These are phyloP conservation scores for Boletus sensibilis DNA, from an alignment of 768 basidiomycete species.

Conservation along the genomic window DNA sequence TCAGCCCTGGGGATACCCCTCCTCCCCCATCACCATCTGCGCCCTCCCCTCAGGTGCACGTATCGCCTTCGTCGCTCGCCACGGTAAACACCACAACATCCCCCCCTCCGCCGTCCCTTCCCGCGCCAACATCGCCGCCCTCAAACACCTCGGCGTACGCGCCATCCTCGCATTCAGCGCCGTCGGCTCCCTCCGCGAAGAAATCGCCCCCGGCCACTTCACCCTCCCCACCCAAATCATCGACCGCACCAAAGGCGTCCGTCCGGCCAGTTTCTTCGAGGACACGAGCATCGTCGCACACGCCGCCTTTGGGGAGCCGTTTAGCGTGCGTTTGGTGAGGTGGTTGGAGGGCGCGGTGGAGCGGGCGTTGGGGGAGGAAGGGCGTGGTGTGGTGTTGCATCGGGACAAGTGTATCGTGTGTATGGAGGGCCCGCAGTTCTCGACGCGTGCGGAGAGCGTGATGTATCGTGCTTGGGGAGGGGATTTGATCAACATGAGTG, in stretches of 20 bases:
- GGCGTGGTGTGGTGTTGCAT: slow-evolving; percentile 66
- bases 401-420: slow-evolving; percentile 85
- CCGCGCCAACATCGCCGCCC: slow-evolving; percentile 92
- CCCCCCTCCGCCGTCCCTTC: slow-evolving; percentile 77
- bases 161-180: slow-evolving; percentile 93
- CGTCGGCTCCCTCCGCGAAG: slow-evolving; percentile 92
- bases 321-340: slow-evolving; percentile 57
- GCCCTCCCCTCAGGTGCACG: slow-evolving; percentile 76
- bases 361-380: slow-evolving; percentile 59
- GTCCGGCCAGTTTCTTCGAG: slow-evolving; percentile 88
- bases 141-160: slow-evolving; percentile 88
- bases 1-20: slow-evolving; percentile 92
- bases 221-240: slow-evolving; percentile 89
- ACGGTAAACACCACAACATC: slow-evolving; percentile 79
- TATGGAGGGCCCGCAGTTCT: slow-evolving; percentile 98
- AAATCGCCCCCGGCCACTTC: slow-evolving; percentile 88
- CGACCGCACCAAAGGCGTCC: slow-evolving; percentile 91
- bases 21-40: slow-evolving; percentile 89
- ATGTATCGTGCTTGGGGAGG: slow-evolving; percentile 95
- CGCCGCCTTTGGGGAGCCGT: slow-evolving; percentile 92
- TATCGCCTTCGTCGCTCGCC: slow-evolving; percentile 90
- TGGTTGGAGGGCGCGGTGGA: slow-evolving; percentile 69
- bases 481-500: slow-evolving; percentile 97
- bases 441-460: slow-evolving; percentile 92
- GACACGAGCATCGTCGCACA: slow-evolving; percentile 83